These are phyloP conservation scores for Hericium alpestre DNA, from an alignment of 768 basidiomycete genomes.

Conservation along the genomic window DNA sequence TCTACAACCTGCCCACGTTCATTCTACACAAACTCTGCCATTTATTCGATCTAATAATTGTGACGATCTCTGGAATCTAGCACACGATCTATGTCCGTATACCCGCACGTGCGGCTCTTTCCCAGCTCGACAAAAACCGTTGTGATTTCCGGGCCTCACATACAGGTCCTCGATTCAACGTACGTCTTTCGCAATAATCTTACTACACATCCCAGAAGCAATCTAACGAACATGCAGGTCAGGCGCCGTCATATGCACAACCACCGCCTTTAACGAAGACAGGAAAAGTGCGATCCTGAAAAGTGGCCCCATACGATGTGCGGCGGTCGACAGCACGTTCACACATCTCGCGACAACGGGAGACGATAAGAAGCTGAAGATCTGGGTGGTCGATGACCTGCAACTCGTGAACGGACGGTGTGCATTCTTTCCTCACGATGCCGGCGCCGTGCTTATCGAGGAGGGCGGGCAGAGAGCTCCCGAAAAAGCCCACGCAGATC, in stretches of 20 bases:
- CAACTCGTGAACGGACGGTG: conserved; percentile 55
- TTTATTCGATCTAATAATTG: too few relatives aligned
- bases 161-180: conserved; percentile 49
- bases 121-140: conserved; percentile 25
- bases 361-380: conserved; percentile 74
- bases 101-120: conserved; percentile 42
- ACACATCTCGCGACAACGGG: conserved; percentile 49
- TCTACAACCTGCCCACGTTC: too few relatives aligned
- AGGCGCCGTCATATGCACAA: conserved; percentile 40
- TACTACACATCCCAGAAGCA: not conserved
- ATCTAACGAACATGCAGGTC: conserved; percentile 28
- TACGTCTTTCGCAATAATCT: conserved; percentile 22
- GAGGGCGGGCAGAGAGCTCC: conserved; percentile 47
- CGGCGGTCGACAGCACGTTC: conserved; percentile 35
- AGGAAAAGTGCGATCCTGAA: conserved; percentile 27
- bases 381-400: conserved; percentile 57
- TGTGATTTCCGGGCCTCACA: conserved; percentile 48
- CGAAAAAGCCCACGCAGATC: conserved; percentile 72
- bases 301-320: conserved; percentile 50
- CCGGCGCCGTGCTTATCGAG: not conserved
- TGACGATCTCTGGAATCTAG: too few relatives aligned
- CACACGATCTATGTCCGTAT: conserved; percentile 9
- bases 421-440: conserved; percentile 8
- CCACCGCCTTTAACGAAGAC: conserved; percentile 22
- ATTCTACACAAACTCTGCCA: too few relatives aligned